Evolutionary conservation across 2,329 filamentous ascomycete species (phyloP).

Genomic region (Calonectria hawksworthii): DNA sequence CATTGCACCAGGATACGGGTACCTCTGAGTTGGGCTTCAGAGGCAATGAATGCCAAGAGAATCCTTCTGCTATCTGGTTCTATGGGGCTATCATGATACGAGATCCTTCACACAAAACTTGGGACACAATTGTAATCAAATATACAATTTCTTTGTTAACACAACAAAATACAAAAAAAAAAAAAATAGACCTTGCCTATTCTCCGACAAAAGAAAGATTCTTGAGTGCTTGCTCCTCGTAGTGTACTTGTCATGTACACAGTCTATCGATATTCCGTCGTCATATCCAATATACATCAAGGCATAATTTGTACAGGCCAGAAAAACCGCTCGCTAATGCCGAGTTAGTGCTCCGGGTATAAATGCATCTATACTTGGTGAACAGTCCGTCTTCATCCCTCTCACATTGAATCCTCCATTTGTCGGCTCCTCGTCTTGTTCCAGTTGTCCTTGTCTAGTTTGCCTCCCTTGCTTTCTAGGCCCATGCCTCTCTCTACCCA

Average conservation of each 20-base stretch:
- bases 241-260: neutral
- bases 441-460: conserved; percentile 76
- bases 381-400: conserved; percentile 29
- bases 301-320: conserved; percentile 41
- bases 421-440: conserved; percentile 75
- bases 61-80: conserved; percentile 53
- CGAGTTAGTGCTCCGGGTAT: conserved; percentile 47
- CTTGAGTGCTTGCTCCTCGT: conserved; percentile 1
- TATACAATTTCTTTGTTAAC: neutral
- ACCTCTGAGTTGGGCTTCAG: conserved; percentile 50
- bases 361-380: conserved; percentile 38
- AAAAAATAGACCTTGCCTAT: neutral
- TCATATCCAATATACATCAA: conserved; percentile 32
- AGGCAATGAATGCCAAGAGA: conserved; percentile 53
- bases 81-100: conserved; percentile 42
- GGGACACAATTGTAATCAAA: neutral
- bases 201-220: neutral
- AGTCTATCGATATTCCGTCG: conserved; percentile 23
- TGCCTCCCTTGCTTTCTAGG: conserved; percentile 74
- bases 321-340: conserved; percentile 45
- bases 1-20: neutral
- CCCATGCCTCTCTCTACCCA: conserved; percentile 91
- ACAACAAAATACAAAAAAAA: neutral
- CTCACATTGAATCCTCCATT: conserved; percentile 77
- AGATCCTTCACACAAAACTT: neutral